phyloP scores from a whole-genome alignment of 805 yeast genomes.

The Nakazawaea peltata region DNA sequence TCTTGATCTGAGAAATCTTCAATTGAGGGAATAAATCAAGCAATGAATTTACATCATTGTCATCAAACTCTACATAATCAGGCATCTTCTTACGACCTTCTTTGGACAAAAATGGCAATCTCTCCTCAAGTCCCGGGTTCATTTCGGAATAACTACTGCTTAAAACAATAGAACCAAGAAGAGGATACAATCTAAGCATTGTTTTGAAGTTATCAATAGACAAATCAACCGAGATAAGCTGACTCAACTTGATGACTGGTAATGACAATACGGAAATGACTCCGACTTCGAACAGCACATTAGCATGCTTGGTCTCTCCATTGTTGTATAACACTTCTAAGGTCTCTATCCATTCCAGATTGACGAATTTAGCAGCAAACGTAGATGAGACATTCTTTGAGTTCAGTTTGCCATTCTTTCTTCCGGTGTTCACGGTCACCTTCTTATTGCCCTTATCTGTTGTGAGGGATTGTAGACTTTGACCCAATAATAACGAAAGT shows the following conservation, averaged over 20 bases:
- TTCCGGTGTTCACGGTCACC: conserved; percentile 11
- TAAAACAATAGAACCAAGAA: conserved; percentile 45
- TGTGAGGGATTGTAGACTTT: conserved; percentile 4
- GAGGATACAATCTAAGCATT: conserved; percentile 38
- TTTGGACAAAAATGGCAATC: conserved; percentile 36
- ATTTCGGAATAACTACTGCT: conserved; percentile 36
- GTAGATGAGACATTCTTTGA: conserved; percentile 10
- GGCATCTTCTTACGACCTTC: conserved; percentile 3
- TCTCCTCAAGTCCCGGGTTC: conserved; percentile 44
- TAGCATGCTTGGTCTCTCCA: conserved; percentile 46
- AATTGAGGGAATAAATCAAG: conserved; percentile 66
- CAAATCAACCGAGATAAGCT: conserved; percentile 33
- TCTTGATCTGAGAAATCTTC: conserved; percentile 34
- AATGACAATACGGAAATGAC: conserved; percentile 44
- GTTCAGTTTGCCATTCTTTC: conserved; percentile 7
- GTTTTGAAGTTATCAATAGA: conserved; percentile 34
- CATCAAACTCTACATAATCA: conserved; percentile 15
- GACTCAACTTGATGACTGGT: conserved; percentile 32
- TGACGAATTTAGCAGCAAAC: conserved; percentile 51
- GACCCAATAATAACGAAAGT: conserved; percentile 38
- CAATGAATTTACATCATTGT: conserved; percentile 31
- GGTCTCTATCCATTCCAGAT: conserved; percentile 46
- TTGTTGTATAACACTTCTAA: conserved; percentile 51
- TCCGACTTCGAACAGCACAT: conserved; percentile 37
- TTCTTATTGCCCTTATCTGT: conserved; percentile 9